A percentile compares a stretch with the other conserved stretches of the same genome.
phyloP scores from a whole-genome alignment of 148 eudicot genomes.

The Rhododendron ovatum region DNA sequence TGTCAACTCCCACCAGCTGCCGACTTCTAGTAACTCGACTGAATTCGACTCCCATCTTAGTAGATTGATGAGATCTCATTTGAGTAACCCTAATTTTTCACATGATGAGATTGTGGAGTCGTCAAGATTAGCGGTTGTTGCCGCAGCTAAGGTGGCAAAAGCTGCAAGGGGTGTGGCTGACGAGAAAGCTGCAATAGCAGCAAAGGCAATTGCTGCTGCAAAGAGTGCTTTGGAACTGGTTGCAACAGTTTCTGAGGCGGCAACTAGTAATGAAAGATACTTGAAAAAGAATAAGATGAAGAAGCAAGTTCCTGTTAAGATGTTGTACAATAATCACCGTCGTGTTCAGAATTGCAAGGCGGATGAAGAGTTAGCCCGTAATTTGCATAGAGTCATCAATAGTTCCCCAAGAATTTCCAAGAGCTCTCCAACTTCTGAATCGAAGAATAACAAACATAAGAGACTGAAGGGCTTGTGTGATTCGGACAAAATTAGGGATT shows the following conservation, averaged over 20 bases:
- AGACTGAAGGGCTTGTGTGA: slow-evolving; percentile 39
- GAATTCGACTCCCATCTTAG: slow-evolving; percentile 46
- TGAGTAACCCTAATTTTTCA: slow-evolving; percentile 53
- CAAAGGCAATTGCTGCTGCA: slow-evolving; percentile 76
- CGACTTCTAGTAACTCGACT: slow-evolving; percentile 18
- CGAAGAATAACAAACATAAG: slow-evolving; percentile 55
- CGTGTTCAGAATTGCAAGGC: slow-evolving; percentile 36
- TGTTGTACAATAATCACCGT: slow-evolving; percentile 49
- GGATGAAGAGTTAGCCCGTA: slow-evolving; percentile 83
- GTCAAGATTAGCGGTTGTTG: slow-evolving; percentile 52
- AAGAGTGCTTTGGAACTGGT: slow-evolving; percentile 69
- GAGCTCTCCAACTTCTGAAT: slow-evolving; percentile 37
- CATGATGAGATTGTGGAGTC: slow-evolving; percentile 64
- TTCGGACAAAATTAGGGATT: slow-evolving; percentile 27
- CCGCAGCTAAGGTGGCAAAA: slow-evolving; percentile 56
- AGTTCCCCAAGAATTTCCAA: slow-evolving; percentile 76
- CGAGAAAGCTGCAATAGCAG: slow-evolving; percentile 78
- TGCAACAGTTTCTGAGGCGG: slow-evolving; percentile 43
- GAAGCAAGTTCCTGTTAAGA: slow-evolving; percentile 66
- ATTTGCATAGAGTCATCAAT: slow-evolving; percentile 63
- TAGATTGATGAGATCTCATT: slow-evolving; percentile 41
- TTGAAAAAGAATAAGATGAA: slow-evolving; percentile 65
- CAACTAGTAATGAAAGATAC: slow-evolving; percentile 26
- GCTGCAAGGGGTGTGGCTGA: slow-evolving; percentile 75
- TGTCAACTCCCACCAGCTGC: slow-evolving; percentile 31